Base-by-base conservation (phyloP, 352 stramenopile genomes). In the Phytophthora cajani region DNA sequence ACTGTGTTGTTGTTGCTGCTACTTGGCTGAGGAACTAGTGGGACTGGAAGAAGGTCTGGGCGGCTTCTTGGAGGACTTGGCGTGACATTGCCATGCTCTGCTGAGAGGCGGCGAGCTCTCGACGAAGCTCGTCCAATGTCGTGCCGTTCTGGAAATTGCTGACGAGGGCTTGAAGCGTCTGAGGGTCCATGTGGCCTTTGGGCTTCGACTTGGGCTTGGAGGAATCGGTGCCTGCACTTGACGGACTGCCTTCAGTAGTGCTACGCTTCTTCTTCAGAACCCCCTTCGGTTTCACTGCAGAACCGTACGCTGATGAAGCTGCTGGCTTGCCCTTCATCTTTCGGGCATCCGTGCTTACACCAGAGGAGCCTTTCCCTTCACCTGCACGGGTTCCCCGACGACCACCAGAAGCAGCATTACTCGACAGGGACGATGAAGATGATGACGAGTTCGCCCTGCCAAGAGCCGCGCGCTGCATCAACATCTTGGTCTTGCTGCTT, bases 81-180 rank as follows among this genome's bases (percentile, higher is more conserved):
- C 79, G 76, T 8, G 84, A 93, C 44, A 82, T 69, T 23, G 79
- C 77, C 65, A 93, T 80, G 66, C 82, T 93, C 58, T 93, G 81
- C 62, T 93, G 81, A 44, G 85, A 93, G 27, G 71, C 80, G 46
- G 66, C 79, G 21, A 95, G 77, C 71, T 95, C 85, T 30, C 77
- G 69, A n/a, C 84, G 77, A 19, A 92, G 63, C 53, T 93, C 85
- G 0, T 89, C 72, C 5, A 93, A 58, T 44, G 77, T 77, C 32
- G 84, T 89, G 49, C 87, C 87, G 44, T 89, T 80, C 73, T 92
- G 80, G 47, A 94, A 84, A 61, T 85, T 92, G 72, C 76, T 91
- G 53, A 94, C 75, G 1, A 94, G 77, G 54, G 75, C 73, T 72
- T 94, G 86, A 47, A 94, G 58, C 0, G 74, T 79, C 51, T 91